Evolutionary conservation across 331 rosid genomes (phyloP), one percentile per base, ranked within the genome.

Genomic region (Cydonia oblonga): DNA sequence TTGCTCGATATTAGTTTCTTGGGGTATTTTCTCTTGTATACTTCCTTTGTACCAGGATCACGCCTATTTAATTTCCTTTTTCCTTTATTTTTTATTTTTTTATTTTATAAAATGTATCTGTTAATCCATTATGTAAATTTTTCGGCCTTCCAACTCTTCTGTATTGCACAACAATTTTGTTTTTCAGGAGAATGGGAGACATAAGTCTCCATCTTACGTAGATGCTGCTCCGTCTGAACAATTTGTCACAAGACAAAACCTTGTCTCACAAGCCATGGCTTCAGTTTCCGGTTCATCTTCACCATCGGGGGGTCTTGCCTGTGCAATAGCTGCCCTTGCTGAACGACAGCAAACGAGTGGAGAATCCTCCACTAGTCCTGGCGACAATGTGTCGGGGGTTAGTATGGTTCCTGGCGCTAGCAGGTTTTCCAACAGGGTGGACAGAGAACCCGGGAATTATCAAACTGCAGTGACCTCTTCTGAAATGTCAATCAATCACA

Each of bases 261-360:
- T 81, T 77, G 84, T 73, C 57, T 79, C 87, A 58, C 80, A 90
- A 64, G 77, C 86, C 59, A 70, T 60, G 76, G 73, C 57, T 77
- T 72, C 85, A 62, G 80, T 68, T 40, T 76, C 91, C 1, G 99
- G 88, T 18, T 87, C 98, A 8, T 93, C 98, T 5, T 93, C 98
- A 8, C 96, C 95, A n/a, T 88, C 97, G 2, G 90, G 90, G 20
- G 96, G 99, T 52, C 97, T 95, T 77, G 99, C 97, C 64, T 88
- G 99, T 81, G 96, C 96, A 49, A 87, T 91, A 77, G 99, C 99
- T 69, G 96, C 99, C 78, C 96, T 95, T 64, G 97, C 99, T 10
- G 99, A 95, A 84, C 97, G 93, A 68, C 99, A 91, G 72, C 99
- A 95, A 84, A 81, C 64, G 49, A 76, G 82, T 23, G 88, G 89